Base-by-base conservation (phyloP, 148 eudicot species). In the Cornus kousa region DNA sequence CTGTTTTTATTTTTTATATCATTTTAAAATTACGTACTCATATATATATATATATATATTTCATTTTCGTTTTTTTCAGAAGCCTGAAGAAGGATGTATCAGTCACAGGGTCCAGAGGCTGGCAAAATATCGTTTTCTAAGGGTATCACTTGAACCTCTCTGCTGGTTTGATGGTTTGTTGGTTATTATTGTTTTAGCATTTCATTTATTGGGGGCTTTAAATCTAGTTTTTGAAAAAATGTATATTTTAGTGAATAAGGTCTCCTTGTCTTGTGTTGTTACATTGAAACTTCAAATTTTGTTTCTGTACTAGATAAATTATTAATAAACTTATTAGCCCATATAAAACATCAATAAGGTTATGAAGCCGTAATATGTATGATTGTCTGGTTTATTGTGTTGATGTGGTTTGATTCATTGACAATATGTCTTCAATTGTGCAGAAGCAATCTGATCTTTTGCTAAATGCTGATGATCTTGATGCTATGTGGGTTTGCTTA, bases 401-500 rank as follows among this genome's bases (percentile, higher is more conserved):
- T 0, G 33, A 39, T 60, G 60, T 69, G 17, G 24, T 59, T 32
- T 12, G 35, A 50, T 46, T 33, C 10, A 7, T 43, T 43, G 48
- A 43, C 48, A 43, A 43, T 19, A 5, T 67, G 77, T 57, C 68
- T 74, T 82, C 48, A 72, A 74, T 82, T 77, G 32, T 79, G 82
- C 92, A 96, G 99, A 96, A 93, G 81, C 99, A 96, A 89, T 93
- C 99, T 64, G 99, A 96, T 83, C 97, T 92, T 75, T 86, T 96
- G 91, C 91, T 96, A 79, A 96, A 96, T 80, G 98, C 99, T 77
- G 99, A 96, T 84, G 99, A 96, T 86, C 85, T 96, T 84, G 99
- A 96, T 86, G 97, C 98, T 75, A 96, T 96, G 99, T 96, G 99
- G 99, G 97, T 96, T 80, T 96, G 99, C 90, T 88, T 96, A 77